Base-by-base conservation (phyloP, 208 protist genomes). In the Trypanosoma brucei region DNA sequence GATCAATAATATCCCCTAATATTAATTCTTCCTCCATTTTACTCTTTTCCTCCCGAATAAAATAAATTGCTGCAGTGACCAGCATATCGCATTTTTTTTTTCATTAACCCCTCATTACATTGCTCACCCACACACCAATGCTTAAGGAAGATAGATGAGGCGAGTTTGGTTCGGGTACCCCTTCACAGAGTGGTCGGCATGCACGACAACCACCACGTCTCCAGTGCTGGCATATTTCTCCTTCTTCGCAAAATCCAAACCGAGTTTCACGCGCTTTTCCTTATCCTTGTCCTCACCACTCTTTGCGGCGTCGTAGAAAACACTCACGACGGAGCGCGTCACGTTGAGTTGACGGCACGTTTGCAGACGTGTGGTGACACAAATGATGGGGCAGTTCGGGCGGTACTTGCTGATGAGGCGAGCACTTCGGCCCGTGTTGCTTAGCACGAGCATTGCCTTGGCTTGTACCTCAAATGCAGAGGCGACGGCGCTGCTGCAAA, bases 361-460 rank as follows among this genome's bases (percentile, higher is more conserved):
- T 54, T 76, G 62, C 64, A 87, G 68, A 33, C 84, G 86, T 48
- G 83, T 90, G 38, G 96, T 97, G 31, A 98, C 90, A 39, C 84
- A 93, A 45, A 99, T 70, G 40, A 98, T 92, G 39, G 95, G 97
- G 70, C 91, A 96, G 57, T 79, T 74, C 31, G 98, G 97, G 36
- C 96, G 85, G 75, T 98, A 99, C 84, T 99, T 98, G 58, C 96
- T 85, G 30, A 99, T 80, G 5, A 98, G 82, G 40, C 95, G 81
- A 3, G 97, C 95, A 42, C 96, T 97, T 6, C 83, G 78, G 59
- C 96, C 91, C 14, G 83, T 90, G 70, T 98, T 95, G 59, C 90
- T 97, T 46, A 98, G 79, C 35, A 93, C 84, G 34, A 99, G 69
- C 57, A 99, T 86, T 3, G 86, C 78, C 55, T 82, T 88, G 13